Evolutionary conservation across 2,329 filamentous ascomycete genomes (phyloP), one percentile per base, ranked within the genome.

Genomic region (Penicillium sp.): DNA sequence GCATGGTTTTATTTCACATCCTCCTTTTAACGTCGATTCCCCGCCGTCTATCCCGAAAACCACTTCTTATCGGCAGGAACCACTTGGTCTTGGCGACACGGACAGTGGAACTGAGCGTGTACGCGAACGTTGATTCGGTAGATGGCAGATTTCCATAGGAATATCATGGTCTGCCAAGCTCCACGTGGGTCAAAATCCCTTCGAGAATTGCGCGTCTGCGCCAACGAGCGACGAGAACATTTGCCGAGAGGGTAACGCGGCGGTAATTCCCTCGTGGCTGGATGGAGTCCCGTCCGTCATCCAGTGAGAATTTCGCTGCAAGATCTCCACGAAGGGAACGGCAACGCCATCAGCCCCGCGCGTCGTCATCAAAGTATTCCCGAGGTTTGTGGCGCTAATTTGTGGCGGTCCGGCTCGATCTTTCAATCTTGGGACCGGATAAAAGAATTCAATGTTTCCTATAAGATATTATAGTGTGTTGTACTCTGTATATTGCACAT

Each of bases 71-170:
- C 37, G 19, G n/a, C 9, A 29, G 24, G 33, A 45, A 38, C 43
- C 33, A 28, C 37, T 33, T 15, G 15, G 21, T 40, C 41, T 45
- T 45, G 41, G 41, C 34, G 38, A 22, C 13, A 34, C 21, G 29
- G 15, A 48, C 24, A 34, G 47, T 39, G 41, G 42, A 45, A 28
- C 42, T n/a, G n/a, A 39, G 21, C 9, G 22, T 39, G 41, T 22
- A 49, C 34, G 28, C 47, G 47, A 40, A 34, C 28, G 22, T n/a
- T 40, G 47, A 49, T 49, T 49, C 22, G 47, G 29, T 45, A 22
- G 42, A n/a, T 34, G 34, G 15, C 42, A 12, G 28, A 33, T 12
- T 42, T 31, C 5, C 22, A 35, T 42, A 24, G 13, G 15, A 34
- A 31, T n/a, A 22, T 32, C 28, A 22, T 49, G 22, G 47, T 10